Percentiles rank a stretch among this genome's conserved stretches.
phyloP scores from a whole-genome alignment of 768 basidiomycete genomes.

The Mycena vulgaris region DNA sequence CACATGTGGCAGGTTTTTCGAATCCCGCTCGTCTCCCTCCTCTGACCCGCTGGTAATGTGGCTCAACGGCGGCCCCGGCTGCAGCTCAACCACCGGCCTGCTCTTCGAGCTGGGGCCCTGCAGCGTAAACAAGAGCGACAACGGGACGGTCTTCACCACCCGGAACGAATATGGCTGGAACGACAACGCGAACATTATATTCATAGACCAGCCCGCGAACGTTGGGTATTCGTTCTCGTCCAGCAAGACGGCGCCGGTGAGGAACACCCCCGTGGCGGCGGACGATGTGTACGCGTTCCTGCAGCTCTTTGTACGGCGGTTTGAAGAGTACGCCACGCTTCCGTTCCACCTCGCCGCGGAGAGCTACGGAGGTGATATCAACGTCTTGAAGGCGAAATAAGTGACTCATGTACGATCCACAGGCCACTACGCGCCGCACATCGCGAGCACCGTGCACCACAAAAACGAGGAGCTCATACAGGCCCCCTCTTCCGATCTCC shows the following conservation, averaged over 20 bases:
- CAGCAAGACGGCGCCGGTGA: conserved; percentile 80
- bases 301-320: conserved; percentile 82
- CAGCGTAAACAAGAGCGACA: conserved; percentile 74
- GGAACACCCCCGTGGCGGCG: conserved; percentile 87
- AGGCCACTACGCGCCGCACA: conserved; percentile 1
- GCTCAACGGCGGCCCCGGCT: conserved; percentile 86
- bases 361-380: conserved; percentile 70
- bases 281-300: conserved; percentile 92
- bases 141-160: conserved; percentile 59
- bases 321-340: conserved; percentile 75
- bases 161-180: conserved; percentile 89
- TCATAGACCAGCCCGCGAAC: conserved; percentile 86
- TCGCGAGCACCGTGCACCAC: conserved; percentile 18
- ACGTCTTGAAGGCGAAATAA: not conserved
- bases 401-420: not conserved
- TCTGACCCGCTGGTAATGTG: conserved; percentile 90
- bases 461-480: conserved; percentile 28
- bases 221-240: conserved; percentile 90
- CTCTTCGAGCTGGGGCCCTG: conserved; percentile 97
- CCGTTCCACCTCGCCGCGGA: conserved; percentile 89
- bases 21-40: conserved; percentile 81
- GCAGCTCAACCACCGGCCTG: conserved; percentile 85
- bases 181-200: conserved; percentile 79
- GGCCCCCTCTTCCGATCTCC: conserved; percentile 12
- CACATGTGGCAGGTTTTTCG: conserved; percentile 80